Percentiles rank a stretch among this genome's conserved stretches.
Evolutionary conservation across 1,139 yeast genomes (phyloP).

Genomic region (Hansenula anomala): DNA sequence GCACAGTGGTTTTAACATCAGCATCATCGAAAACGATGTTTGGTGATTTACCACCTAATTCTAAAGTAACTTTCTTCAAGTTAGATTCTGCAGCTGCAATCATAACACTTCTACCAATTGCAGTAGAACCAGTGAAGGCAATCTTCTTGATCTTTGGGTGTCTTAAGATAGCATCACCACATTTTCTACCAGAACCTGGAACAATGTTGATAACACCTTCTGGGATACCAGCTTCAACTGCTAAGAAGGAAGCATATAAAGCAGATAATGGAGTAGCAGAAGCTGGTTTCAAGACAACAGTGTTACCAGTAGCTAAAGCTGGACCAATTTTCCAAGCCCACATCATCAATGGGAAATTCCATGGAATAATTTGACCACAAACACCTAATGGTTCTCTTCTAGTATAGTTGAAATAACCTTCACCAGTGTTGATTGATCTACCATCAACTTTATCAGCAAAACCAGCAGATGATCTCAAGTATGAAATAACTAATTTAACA

Average conservation of each 20-base stretch:
- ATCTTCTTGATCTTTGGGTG: slow-evolving; percentile 71
- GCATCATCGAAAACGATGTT: slow-evolving; percentile 75
- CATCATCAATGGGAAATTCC: slow-evolving; percentile 86
- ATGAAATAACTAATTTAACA: slow-evolving; percentile 49
- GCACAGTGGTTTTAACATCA: slow-evolving; percentile 57
- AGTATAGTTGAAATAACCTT: slow-evolving; percentile 53
- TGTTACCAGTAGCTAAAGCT: slow-evolving; percentile 76
- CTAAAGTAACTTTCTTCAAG: slow-evolving; percentile 76
- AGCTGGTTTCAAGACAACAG: slow-evolving; percentile 74
- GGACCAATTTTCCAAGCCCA: slow-evolving; percentile 85
- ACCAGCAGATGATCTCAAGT: slow-evolving; percentile 70
- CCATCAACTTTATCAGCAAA: slow-evolving; percentile 78
- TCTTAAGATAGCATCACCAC: slow-evolving; percentile 68
- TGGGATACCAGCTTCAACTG: slow-evolving; percentile 71
- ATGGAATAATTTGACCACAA: slow-evolving; percentile 76
- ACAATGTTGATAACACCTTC: slow-evolving; percentile 73
- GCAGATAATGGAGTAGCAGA: slow-evolving; percentile 83
- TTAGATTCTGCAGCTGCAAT: slow-evolving; percentile 63
- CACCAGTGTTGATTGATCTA: slow-evolving; percentile 59
- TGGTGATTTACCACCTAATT: slow-evolving; percentile 86
- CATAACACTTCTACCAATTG: slow-evolving; percentile 74
- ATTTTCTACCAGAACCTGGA: slow-evolving; percentile 74
- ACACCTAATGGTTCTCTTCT: slow-evolving; percentile 70
- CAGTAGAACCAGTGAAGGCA: slow-evolving; percentile 85
- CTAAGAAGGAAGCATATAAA: slow-evolving; percentile 51